Evolutionary conservation across 768 basidiomycete genomes (phyloP), one percentile per base, ranked within the genome.

Genomic region (Kondoa subrosea): DNA sequence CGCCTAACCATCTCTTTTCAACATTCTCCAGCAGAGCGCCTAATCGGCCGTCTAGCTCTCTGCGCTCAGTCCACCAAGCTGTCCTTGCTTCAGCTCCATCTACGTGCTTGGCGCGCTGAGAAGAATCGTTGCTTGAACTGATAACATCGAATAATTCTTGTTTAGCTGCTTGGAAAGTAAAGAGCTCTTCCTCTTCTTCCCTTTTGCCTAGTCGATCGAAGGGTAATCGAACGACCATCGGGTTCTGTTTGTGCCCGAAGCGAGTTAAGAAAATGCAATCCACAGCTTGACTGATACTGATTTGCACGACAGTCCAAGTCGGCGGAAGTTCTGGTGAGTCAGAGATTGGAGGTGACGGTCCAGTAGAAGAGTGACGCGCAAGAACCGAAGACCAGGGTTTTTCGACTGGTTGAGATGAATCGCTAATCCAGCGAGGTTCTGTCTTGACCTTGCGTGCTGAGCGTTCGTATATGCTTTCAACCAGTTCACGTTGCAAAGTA

Each of bases 1-100:
- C 91, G 0, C 95, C 93, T 1, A 99, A 81, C 95, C 95, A 97
- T 74, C 88, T 91, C 72, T 88, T 91, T 76, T 97, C 95, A 57
- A 99, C 85, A 71, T 86, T 89, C 71, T 84, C 83, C 34, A 95
- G 76, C 3, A 99, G 77, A 32, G 84, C 83, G 67, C 83, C 80
- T 73, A 99, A 75, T 27, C 90, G 82, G 60, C 79, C 80, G 73
- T 97, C 91, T n/a, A 97, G 80, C 26, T 81, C 82, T 27, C 79
- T 78, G 1, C 95, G 81, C 65, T 85, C 82, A 34, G 83, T 84
- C 95, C 95, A 99, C 95, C 95, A 97, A 1, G 80, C 81, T 0
- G 81, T 79, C 69, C 85, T 81, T 0, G 83, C 88, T 32, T 82
- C 82, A 57, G 80, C 79, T 68, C 87, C 84, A 56, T 86, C 83